phyloP scores from a whole-genome alignment of 164 flowering plant species.

The Taxillus chinensis region DNA sequence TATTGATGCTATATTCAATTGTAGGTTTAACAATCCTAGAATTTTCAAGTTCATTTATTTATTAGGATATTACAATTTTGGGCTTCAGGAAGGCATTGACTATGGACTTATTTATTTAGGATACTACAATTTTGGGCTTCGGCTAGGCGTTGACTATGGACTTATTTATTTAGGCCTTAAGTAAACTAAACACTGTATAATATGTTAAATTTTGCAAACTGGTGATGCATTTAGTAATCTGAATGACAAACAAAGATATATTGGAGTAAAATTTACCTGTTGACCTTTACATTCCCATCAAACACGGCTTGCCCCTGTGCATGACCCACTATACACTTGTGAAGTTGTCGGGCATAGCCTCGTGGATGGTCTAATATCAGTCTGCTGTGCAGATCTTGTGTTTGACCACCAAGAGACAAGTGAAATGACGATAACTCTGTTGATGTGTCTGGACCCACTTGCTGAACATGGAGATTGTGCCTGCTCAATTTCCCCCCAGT shows the following conservation, averaged over 20 bases:
- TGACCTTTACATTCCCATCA: constrained; percentile 82
- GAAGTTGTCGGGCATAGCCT: constrained; percentile 68
- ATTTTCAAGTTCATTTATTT: too few species aligned
- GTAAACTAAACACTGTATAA: too few species aligned
- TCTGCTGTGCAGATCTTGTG: constrained; percentile 83
- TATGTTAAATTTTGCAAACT: background rate
- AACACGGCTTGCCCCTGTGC: constrained; percentile 75
- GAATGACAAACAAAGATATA: background rate
- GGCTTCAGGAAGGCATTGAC: too few species aligned
- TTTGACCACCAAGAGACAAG: constrained; percentile 47
- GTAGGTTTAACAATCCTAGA: too few species aligned
- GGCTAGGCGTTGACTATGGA: too few species aligned
- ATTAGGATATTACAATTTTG: too few species aligned
- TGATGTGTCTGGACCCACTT: constrained; percentile 65
- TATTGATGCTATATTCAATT: too few species aligned
- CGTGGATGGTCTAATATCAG: constrained; percentile 79
- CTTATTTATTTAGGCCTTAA: too few species aligned
- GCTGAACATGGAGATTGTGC: constrained; percentile 81
- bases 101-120: too few species aligned
- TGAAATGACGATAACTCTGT: constrained; percentile 78
- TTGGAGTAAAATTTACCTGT: constrained; percentile 47
- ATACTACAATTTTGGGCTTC: too few species aligned
- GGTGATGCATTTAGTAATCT: background rate
- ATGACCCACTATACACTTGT: constrained; percentile 88
- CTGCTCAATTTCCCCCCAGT: constrained; percentile 83